phyloP scores from a whole-genome alignment of 1,284 basidiomycete genomes.

The Tilletia walkeri region DNA sequence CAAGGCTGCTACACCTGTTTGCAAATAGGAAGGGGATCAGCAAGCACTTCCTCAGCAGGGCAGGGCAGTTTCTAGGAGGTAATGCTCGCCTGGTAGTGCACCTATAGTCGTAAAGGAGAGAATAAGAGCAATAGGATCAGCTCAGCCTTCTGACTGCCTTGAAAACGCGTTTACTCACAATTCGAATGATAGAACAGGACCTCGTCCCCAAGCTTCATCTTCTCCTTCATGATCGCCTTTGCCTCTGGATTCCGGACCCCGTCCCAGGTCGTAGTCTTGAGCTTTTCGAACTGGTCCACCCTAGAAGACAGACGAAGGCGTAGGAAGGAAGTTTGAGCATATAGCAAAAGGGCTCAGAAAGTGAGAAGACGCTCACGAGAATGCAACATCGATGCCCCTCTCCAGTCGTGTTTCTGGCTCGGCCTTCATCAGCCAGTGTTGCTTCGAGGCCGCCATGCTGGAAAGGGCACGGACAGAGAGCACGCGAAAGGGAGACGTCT shows the following conservation, averaged over 20 bases:
- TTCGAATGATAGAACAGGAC: constrained; percentile 86
- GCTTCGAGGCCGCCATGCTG: neutral
- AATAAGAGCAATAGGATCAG: neutral
- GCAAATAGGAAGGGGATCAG: neutral
- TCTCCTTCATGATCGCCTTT: constrained; percentile 76
- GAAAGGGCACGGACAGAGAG: neutral
- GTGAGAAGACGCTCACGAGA: constrained; percentile 20
- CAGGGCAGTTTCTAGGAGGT: neutral
- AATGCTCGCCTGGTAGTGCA: neutral
- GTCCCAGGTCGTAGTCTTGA: constrained; percentile 75
- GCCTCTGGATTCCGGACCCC: constrained; percentile 89
- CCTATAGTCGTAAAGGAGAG: neutral
- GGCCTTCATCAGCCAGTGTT: constrained; percentile 52
- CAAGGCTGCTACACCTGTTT: constrained; percentile 74
- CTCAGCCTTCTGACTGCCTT: neutral
- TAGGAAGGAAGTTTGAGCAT: neutral
- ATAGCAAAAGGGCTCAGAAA: neutral
- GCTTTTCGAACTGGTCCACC: constrained; percentile 36
- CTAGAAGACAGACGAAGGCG: constrained; percentile 18
- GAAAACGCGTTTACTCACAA: constrained; percentile 65
- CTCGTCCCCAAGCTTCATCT: constrained; percentile 79
- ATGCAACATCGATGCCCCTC: constrained; percentile 46
- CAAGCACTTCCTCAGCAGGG: neutral
- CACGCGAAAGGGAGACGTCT: too few relatives aligned
- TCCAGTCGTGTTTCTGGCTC: constrained; percentile 48